Percentiles rank a stretch among this genome's conserved stretches.
Conservation (phyloP, 345 rosid species). For the Eucalyptus guilfoylei region DNA sequence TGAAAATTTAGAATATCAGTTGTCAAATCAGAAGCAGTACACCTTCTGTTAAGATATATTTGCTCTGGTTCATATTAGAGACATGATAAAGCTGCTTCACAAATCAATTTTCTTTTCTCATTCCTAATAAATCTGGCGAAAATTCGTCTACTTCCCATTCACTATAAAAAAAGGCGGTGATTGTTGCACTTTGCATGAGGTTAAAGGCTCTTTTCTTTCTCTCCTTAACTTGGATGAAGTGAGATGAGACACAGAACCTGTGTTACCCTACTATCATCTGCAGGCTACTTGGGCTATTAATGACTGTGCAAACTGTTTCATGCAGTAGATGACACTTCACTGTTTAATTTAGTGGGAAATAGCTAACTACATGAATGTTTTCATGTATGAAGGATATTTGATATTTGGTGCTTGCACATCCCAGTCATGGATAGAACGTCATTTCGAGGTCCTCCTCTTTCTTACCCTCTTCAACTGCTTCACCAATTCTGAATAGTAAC, state of each 20-base stretch:
- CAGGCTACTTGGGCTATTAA: neutral
- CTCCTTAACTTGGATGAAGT: neutral
- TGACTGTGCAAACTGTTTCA: neutral
- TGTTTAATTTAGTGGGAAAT: neutral
- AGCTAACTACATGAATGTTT: neutral
- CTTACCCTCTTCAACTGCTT: neutral
- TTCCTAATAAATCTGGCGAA: neutral
- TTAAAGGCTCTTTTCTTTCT: neutral
- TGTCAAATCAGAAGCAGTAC: neutral
- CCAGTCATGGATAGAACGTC: slow-evolving; percentile 68
- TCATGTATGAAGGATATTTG: slow-evolving; percentile 39
- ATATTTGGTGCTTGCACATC: slow-evolving; percentile 73
- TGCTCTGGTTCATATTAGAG: neutral
- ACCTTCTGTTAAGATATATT: neutral
- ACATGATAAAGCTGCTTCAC: neutral
- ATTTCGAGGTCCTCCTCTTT: slow-evolving; percentile 27
- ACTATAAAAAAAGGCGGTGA: neutral
- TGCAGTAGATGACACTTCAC: neutral
- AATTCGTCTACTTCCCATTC: neutral
- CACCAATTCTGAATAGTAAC: neutral
- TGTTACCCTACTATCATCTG: neutral
- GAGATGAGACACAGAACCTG: neutral
- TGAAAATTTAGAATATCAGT: neutral
- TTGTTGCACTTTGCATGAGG: neutral
- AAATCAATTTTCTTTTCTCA: neutral